Conservation (phyloP, 495 filamentous ascomycete genomes). For the Penicillium soppii region DNA sequence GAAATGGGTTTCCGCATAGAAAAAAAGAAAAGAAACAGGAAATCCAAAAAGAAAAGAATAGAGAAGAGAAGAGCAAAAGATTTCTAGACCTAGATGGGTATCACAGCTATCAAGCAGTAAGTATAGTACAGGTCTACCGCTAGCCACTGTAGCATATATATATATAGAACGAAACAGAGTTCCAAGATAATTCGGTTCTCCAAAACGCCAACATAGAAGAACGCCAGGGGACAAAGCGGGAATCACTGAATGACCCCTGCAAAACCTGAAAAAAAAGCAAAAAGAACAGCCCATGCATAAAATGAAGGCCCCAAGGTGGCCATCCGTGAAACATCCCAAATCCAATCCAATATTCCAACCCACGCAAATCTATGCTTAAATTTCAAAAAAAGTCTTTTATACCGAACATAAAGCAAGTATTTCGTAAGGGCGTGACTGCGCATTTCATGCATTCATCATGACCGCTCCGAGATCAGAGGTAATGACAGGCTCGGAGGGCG, state of each 20-base stretch:
- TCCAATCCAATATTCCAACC: conserved; percentile 6
- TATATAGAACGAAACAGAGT: conserved; percentile 1
- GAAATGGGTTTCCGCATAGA: conserved; percentile 13
- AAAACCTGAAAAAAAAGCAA: not conserved
- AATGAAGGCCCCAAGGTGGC: conserved; percentile 1
- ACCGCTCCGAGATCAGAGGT: conserved; percentile 34
- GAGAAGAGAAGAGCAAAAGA: not conserved
- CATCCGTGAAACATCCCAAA: not conserved
- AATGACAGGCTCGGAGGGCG: conserved; percentile 23
- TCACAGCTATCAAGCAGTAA: conserved; percentile 34
- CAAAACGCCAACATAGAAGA: not conserved
- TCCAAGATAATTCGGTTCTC: not conserved
- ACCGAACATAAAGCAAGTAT: conserved; percentile 7
- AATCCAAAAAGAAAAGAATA: not conserved
- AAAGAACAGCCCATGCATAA: not conserved
- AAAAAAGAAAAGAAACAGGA: not conserved
- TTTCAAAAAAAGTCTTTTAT: conserved; percentile 5
- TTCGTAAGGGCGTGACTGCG: conserved; percentile 16
- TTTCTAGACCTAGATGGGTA: conserved; percentile 28
- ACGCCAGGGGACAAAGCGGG: not conserved
- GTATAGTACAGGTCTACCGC: conserved; percentile 32
- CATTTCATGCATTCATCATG: conserved; percentile 41
- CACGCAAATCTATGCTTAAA: conserved; percentile 12
- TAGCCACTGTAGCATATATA: conserved; percentile 18
- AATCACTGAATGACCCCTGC: no score